A percentile compares a stretch with the other conserved stretches of the same genome.
These are phyloP conservation scores for Tylopilus subfusipes DNA, from an alignment of 768 basidiomycete genomes.

Conservation along the genomic window DNA sequence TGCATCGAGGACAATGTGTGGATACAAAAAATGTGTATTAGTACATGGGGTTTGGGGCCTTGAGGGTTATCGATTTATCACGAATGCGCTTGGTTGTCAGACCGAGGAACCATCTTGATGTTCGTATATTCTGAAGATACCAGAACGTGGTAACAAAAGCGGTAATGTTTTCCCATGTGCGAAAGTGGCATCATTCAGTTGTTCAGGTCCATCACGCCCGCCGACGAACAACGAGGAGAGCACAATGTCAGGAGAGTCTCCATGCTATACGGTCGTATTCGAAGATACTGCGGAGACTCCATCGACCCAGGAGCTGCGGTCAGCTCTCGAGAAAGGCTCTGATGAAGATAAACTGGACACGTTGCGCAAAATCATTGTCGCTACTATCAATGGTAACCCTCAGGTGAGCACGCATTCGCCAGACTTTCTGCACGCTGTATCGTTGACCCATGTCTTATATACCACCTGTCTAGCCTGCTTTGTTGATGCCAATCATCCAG, in stretches of 20 bases:
- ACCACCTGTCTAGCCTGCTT: conserved; percentile 54
- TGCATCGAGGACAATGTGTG: too few relatives aligned
- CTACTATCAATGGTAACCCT: conserved; percentile 91
- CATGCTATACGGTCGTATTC: conserved; percentile 77
- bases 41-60: too few relatives aligned
- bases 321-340: conserved; percentile 87
- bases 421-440: not conserved
- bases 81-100: too few relatives aligned
- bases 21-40: too few relatives aligned
- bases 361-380: conserved; percentile 88
- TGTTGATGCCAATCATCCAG: conserved; percentile 99
- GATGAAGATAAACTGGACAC: conserved; percentile 97
- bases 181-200: not conserved
- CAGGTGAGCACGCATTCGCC: conserved; percentile 53
- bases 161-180: conserved; percentile 7
- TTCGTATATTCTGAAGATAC: too few relatives aligned
- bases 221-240: conserved; percentile 10
- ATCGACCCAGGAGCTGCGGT: conserved; percentile 76
- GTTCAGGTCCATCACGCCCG: conserved; percentile 5
- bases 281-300: conserved; percentile 73
- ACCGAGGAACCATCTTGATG: too few relatives aligned
- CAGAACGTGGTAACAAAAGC: conserved; percentile 4
- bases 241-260: conserved; percentile 46
- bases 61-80: too few relatives aligned
- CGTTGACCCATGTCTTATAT: not conserved